Evolutionary conservation across 129 eudicot species (phyloP).

Genomic region (Chrysanthemum seticuspe): DNA sequence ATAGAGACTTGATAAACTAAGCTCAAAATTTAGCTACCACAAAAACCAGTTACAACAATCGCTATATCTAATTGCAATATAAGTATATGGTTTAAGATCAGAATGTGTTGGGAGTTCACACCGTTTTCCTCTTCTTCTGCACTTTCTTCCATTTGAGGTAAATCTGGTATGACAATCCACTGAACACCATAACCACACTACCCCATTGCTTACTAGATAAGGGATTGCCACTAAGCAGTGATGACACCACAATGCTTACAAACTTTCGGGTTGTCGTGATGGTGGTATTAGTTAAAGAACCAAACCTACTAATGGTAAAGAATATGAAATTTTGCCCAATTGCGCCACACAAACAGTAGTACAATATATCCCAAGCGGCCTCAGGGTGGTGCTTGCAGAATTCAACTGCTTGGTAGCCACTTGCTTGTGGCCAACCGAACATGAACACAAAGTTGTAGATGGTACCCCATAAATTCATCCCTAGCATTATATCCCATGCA

Average conservation of each 20-base stretch:
- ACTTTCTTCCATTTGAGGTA: slow-evolving; percentile 82
- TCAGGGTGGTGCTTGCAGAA: slow-evolving; percentile 94
- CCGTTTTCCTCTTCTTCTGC: slow-evolving; percentile 71
- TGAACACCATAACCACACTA: slow-evolving; percentile 87
- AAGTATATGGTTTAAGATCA: not conserved
- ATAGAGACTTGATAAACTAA: slow-evolving; percentile 2
- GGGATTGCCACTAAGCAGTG: slow-evolving; percentile 88
- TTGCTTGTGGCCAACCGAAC: slow-evolving; percentile 98
- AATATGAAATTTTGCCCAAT: slow-evolving; percentile 95
- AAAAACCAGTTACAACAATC: slow-evolving; percentile 5
- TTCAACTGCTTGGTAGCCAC: slow-evolving; percentile 76
- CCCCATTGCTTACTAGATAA: slow-evolving; percentile 84
- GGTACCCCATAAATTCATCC: slow-evolving; percentile 98
- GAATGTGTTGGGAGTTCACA: slow-evolving; percentile 18
- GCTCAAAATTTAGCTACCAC: slow-evolving; percentile 9
- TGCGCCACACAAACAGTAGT: slow-evolving; percentile 91
- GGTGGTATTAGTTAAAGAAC: slow-evolving; percentile 91
- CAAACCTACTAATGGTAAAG: slow-evolving; percentile 88
- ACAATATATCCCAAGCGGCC: slow-evolving; percentile 89
- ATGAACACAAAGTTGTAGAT: slow-evolving; percentile 72
- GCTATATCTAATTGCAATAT: slow-evolving; percentile 13
- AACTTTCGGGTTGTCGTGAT: slow-evolving; percentile 97
- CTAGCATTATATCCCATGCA: slow-evolving; percentile 98
- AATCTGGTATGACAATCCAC: slow-evolving; percentile 92
- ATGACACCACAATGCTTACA: slow-evolving; percentile 95